phyloP scores from a whole-genome alignment of 2,329 filamentous ascomycete species.

The Monilinia polystroma region DNA sequence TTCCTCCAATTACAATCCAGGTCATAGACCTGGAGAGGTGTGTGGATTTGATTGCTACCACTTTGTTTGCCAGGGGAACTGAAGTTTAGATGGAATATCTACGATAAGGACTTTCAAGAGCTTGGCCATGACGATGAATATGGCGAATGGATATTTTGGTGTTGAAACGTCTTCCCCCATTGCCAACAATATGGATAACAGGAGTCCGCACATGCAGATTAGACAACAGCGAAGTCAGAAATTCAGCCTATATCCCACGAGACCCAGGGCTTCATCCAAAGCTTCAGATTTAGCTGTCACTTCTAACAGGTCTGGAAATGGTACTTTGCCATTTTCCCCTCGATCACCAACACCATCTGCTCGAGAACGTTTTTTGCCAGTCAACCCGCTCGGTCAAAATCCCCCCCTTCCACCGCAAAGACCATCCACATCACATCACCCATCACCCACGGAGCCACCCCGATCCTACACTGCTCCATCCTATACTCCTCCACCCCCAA shows the following conservation, averaged over 20 bases:
- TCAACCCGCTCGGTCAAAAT: slow-evolving; percentile 13
- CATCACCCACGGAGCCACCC: slow-evolving; percentile 26
- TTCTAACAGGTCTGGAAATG: slow-evolving; percentile 2
- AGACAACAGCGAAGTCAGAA: slow-evolving; percentile 36
- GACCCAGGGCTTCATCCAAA: slow-evolving; percentile 33
- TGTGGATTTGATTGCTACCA: slow-evolving; percentile 3
- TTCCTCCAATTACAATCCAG: slow-evolving; percentile 25
- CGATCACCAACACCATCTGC: slow-evolving; percentile 26
- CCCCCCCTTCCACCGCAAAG: slow-evolving; percentile 25
- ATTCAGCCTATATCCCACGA: slow-evolving; percentile 36
- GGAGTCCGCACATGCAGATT: slow-evolving; percentile 23
- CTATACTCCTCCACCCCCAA: slow-evolving; percentile 24
- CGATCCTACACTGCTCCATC: slow-evolving; percentile 32
- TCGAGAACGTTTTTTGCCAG: slow-evolving; percentile 13
- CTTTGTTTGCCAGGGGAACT: slow-evolving; percentile 6
- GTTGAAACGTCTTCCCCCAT: slow-evolving; percentile 24
- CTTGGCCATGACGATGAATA: slow-evolving; percentile 28
- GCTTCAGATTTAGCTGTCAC: slow-evolving; percentile 22
- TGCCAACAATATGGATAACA: slow-evolving; percentile 19
- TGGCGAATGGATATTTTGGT: slow-evolving; percentile 33
- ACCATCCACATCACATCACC: slow-evolving; percentile 34
- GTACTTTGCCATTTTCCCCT: slow-evolving; percentile 25
- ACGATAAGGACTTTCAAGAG: background rate
- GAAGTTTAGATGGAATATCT: slow-evolving; percentile 21
- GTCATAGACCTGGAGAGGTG: slow-evolving; percentile 26